Percentiles rank a stretch among this genome's conserved stretches.
Evolutionary conservation across 2,329 filamentous ascomycete genomes (phyloP).

Genomic region (Remersonia thermophila): DNA sequence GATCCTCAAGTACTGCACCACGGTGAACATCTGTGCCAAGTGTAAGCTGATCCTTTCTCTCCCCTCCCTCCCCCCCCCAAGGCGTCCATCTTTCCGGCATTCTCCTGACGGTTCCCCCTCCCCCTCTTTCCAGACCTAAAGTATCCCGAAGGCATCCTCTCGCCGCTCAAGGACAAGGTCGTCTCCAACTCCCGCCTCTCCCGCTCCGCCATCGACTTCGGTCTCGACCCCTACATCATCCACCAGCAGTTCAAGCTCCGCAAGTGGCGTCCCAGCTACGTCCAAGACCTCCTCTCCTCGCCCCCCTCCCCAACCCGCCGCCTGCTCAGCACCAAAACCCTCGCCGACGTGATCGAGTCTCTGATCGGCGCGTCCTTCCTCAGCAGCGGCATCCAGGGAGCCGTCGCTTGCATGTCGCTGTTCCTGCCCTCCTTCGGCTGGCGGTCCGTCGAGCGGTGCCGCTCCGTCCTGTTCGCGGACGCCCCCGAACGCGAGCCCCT

Average conservation of each 20-base stretch:
- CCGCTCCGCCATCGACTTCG: constrained; percentile 46
- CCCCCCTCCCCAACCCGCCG: constrained; percentile 17
- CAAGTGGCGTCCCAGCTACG: constrained; percentile 61
- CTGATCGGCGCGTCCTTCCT: constrained; percentile 65
- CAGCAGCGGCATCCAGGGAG: constrained; percentile 53
- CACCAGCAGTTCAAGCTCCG: constrained; percentile 51
- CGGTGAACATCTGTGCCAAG: constrained; percentile 48
- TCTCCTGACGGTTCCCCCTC: too few relatives aligned
- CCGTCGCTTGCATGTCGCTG: constrained; percentile 48
- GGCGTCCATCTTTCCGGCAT: not conserved
- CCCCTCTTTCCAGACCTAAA: constrained; percentile 35
- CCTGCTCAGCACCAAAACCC: constrained; percentile 57
- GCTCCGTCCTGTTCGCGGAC: constrained; percentile 30
- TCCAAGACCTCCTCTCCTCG: constrained; percentile 24
- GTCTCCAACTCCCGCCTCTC: constrained; percentile 67
- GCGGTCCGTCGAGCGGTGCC: constrained; percentile 31
- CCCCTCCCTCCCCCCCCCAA: not conserved
- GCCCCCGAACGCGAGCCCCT: constrained; percentile 26
- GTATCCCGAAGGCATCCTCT: constrained; percentile 69
- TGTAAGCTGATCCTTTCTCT: constrained; percentile 27
- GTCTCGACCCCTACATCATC: constrained; percentile 63
- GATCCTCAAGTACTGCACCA: constrained; percentile 63
- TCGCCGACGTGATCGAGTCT: constrained; percentile 81
- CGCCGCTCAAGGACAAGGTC: constrained; percentile 51
- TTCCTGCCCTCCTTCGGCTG: constrained; percentile 52